phyloP scores from a whole-genome alignment of 2,329 filamentous ascomycete species.

The Exophiala aquamarina region DNA sequence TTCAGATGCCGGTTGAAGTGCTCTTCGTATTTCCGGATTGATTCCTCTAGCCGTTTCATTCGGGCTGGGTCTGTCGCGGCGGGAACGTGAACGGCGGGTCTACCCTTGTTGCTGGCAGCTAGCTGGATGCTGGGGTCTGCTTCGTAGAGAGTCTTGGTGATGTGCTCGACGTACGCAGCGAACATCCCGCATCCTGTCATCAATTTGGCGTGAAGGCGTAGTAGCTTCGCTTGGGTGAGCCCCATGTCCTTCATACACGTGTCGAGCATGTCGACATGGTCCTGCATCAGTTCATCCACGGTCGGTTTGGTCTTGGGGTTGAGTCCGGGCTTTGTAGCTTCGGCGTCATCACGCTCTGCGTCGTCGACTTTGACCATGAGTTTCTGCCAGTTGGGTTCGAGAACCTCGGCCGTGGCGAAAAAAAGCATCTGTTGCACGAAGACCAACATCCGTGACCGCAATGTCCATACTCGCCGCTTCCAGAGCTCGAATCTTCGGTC shows the following conservation, averaged over 20 bases:
- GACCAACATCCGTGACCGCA: slow-evolving; percentile 90
- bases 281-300: slow-evolving; percentile 97
- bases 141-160: slow-evolving; percentile 80
- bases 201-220: slow-evolving; percentile 94
- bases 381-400: slow-evolving; percentile 94
- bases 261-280: slow-evolving; percentile 96
- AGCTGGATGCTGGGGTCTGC: slow-evolving; percentile 61
- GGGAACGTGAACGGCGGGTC: slow-evolving; percentile 25
- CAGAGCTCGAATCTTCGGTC: slow-evolving; percentile 77
- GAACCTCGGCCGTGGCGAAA: slow-evolving; percentile 95
- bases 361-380: slow-evolving; percentile 82
- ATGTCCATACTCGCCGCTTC: slow-evolving; percentile 89
- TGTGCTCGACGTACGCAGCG: slow-evolving; percentile 81
- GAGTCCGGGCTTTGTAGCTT: slow-evolving; percentile 26
- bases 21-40: slow-evolving; percentile 85
- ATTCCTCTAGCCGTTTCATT: slow-evolving; percentile 78
- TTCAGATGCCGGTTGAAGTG: slow-evolving; percentile 91
- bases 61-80: slow-evolving; percentile 53
- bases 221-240: slow-evolving; percentile 92
- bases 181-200: slow-evolving; percentile 96
- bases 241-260: slow-evolving; percentile 99
- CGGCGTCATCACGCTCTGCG: slow-evolving; percentile 40
- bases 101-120: slow-evolving; percentile 6
- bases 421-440: slow-evolving; percentile 97
- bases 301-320: slow-evolving; percentile 61